Conservation (phyloP, 1,284 basidiomycete genomes). For the Mycena sp. region DNA sequence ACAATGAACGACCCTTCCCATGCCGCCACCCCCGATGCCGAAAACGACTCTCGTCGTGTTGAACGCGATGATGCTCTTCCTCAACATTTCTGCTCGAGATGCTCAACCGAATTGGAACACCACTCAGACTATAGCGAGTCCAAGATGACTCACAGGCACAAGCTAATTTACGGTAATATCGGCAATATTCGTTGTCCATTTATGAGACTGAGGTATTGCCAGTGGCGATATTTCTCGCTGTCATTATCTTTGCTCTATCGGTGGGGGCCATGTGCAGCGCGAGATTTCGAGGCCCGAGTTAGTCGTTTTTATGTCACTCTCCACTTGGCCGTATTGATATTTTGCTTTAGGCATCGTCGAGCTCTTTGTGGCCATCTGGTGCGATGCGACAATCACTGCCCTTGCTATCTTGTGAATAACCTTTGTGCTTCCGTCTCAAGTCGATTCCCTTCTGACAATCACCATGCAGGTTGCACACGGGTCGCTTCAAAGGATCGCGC, state of each 20-base stretch:
- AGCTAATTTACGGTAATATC: not conserved
- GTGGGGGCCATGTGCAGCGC: not conserved
- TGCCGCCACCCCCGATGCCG: no score
- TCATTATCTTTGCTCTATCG: not conserved
- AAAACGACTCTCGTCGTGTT: not conserved
- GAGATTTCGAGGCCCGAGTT: not conserved
- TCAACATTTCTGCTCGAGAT: conserved; percentile 3
- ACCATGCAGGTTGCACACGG: not conserved
- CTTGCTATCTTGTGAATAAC: not conserved
- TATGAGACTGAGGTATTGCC: not conserved
- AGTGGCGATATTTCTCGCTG: not conserved
- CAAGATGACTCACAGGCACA: not conserved
- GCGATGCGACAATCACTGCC: not conserved
- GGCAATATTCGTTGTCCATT: not conserved
- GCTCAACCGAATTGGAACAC: not conserved
- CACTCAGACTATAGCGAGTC: not conserved
- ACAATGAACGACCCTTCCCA: no score
- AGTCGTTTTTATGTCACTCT: not conserved
- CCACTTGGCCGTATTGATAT: not conserved
- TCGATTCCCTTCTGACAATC: not conserved
- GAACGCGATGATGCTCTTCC: not conserved
- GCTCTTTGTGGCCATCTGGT: conserved; percentile 9
- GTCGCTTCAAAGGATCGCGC: not conserved
- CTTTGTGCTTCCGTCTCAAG: not conserved
- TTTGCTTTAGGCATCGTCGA: not conserved